Conservation (phyloP, 805 yeast genomes). For the Saturnispora saitoi region DNA sequence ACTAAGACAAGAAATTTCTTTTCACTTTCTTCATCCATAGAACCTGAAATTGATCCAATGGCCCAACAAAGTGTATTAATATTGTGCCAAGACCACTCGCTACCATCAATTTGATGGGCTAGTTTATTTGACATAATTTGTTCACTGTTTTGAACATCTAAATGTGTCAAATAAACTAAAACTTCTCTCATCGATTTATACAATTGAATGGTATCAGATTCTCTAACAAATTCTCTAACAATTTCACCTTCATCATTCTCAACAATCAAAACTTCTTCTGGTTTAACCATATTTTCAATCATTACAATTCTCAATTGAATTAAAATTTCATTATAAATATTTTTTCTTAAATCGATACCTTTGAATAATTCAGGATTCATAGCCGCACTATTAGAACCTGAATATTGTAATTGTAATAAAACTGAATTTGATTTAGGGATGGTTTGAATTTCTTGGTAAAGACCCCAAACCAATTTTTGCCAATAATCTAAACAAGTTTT, state of each 20-base stretch:
- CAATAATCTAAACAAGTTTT: constrained; percentile 95
- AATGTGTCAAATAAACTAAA: constrained; percentile 87
- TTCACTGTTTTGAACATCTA: constrained; percentile 91
- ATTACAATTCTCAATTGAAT: constrained; percentile 84
- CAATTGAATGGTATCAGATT: constrained; percentile 91
- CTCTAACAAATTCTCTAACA: constrained; percentile 94
- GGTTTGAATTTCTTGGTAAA: constrained; percentile 79
- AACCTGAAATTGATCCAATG: constrained; percentile 96
- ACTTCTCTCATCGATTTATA: constrained; percentile 96
- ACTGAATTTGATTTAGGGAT: constrained; percentile 71
- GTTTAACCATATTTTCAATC: constrained; percentile 96
- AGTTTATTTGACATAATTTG: constrained; percentile 87
- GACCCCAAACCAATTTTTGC: constrained; percentile 73
- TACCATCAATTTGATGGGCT: constrained; percentile 87
- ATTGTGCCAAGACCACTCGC: constrained; percentile 99
- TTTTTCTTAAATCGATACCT: constrained; percentile 78
- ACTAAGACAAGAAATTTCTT: constrained; percentile 89
- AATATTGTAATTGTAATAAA: constrained; percentile 55
- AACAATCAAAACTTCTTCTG: constrained; percentile 94
- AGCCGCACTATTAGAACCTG: constrained; percentile 69
- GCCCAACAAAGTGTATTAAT: constrained; percentile 99
- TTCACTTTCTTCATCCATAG: constrained; percentile 97
- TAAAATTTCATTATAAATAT: constrained; percentile 68
- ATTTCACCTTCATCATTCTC: constrained; percentile 99
- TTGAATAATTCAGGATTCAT: constrained; percentile 72